Evolutionary conservation across 164 flowering plant genomes (phyloP).

Genomic region (Warburgia ugandensis): DNA sequence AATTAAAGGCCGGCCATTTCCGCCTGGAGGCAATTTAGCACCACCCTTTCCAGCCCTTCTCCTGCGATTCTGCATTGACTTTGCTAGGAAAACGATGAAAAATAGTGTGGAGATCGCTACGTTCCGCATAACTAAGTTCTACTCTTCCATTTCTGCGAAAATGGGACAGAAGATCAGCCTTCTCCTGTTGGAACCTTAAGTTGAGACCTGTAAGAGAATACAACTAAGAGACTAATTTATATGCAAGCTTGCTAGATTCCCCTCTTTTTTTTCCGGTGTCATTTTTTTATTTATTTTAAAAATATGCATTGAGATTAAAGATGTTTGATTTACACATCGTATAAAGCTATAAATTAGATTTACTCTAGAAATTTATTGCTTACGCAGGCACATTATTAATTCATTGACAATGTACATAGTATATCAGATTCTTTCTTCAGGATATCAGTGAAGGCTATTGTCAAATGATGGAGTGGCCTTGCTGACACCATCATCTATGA

Average conservation of each 20-base stretch:
- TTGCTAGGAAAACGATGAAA: conserved; percentile 15
- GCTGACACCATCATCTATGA: neutral
- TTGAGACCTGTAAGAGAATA: conserved; percentile 7
- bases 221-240: conserved; percentile 1
- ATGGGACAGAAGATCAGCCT: conserved; percentile 2
- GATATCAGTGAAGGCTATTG: neutral
- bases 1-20: conserved; percentile 67
- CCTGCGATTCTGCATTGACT: conserved; percentile 4
- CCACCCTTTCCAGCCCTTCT: neutral
- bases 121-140: conserved; percentile 1
- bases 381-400: no score
- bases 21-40: conserved; percentile 60
- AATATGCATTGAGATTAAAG: no score
- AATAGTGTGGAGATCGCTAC: conserved; percentile 9
- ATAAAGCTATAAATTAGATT: no score
- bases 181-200: neutral
- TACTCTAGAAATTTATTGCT: no score
- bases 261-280: neutral
- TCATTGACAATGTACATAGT: no score
- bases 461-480: neutral
- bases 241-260: neutral
- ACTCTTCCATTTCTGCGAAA: conserved; percentile 17
- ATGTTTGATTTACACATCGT: no score
- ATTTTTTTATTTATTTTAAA: no score
- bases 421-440: no score